These are phyloP conservation scores for Carex cristatella DNA, from an alignment of 176 grass and related monocot species.

Conservation along the genomic window DNA sequence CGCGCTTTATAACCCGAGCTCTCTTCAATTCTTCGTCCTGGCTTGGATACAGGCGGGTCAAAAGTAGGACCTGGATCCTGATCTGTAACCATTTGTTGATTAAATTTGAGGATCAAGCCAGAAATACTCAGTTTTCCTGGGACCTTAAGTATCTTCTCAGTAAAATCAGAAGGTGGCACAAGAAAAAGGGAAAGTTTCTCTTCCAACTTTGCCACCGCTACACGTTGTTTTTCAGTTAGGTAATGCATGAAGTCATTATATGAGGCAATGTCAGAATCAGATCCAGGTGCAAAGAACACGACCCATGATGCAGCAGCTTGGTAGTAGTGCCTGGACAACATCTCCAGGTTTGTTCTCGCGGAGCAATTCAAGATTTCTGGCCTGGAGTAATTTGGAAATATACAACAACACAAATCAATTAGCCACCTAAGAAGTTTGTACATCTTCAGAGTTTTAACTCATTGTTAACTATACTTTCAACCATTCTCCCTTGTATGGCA, in stretches of 20 bases:
- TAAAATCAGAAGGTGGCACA: slow-evolving; percentile 90
- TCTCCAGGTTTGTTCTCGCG: slow-evolving; percentile 85
- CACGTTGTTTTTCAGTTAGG: slow-evolving; percentile 84
- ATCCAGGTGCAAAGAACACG: slow-evolving; percentile 94
- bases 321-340: slow-evolving; percentile 93
- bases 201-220: slow-evolving; percentile 86
- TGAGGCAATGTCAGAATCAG: slow-evolving; percentile 68
- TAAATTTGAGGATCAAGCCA: slow-evolving; percentile 83
- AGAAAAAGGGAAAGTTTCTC: slow-evolving; percentile 84
- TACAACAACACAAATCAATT: slow-evolving; percentile 1
- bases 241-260: slow-evolving; percentile 99
- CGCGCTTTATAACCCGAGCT: slow-evolving; percentile 8
- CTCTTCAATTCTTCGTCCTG: background rate
- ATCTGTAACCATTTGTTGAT: slow-evolving; percentile 10
- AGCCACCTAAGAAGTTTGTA: background rate
- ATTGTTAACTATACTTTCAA: background rate
- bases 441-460: background rate
- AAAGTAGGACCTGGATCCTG: background rate
- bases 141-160: slow-evolving; percentile 87
- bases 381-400: slow-evolving; percentile 42
- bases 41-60: background rate
- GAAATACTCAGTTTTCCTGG: slow-evolving; percentile 95
- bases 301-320: slow-evolving; percentile 80
- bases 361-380: slow-evolving; percentile 74
- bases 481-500: background rate